These are phyloP conservation scores for Backusella mclennaniae DNA, from an alignment of 192 early-diverging fungal genomes.

Conservation along the genomic window DNA sequence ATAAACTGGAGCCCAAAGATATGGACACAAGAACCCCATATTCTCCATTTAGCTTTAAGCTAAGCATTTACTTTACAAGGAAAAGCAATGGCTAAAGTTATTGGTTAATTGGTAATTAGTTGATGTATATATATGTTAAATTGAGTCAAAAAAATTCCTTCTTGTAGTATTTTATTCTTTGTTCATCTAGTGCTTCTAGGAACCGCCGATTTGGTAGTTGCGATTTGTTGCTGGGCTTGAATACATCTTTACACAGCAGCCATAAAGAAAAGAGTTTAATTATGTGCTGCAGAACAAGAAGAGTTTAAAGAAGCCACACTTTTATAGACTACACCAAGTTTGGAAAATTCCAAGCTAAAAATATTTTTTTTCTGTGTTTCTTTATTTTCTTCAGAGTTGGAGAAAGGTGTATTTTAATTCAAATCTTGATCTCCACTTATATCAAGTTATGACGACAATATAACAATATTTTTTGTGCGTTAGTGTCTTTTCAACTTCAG, in stretches of 20 bases:
- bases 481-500: neutral
- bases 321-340: neutral
- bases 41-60: neutral
- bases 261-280: neutral
- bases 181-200: neutral
- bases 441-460: neutral
- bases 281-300: neutral
- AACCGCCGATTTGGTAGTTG: neutral
- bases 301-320: neutral
- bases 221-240: neutral
- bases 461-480: neutral
- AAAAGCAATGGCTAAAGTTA: neutral
- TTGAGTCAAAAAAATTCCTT: neutral
- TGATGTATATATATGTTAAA: neutral
- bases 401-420: neutral
- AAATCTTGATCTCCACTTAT: neutral
- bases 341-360: neutral
- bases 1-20: neutral
- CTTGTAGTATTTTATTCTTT: neutral
- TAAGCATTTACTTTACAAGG: neutral
- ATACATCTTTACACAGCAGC: neutral
- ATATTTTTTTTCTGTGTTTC: neutral
- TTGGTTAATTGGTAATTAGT: constrained; percentile 1
- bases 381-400: neutral
- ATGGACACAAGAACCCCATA: neutral